Conservation (phyloP, 139 green algal genomes). For the Chlamydomonas asymmetrica region DNA sequence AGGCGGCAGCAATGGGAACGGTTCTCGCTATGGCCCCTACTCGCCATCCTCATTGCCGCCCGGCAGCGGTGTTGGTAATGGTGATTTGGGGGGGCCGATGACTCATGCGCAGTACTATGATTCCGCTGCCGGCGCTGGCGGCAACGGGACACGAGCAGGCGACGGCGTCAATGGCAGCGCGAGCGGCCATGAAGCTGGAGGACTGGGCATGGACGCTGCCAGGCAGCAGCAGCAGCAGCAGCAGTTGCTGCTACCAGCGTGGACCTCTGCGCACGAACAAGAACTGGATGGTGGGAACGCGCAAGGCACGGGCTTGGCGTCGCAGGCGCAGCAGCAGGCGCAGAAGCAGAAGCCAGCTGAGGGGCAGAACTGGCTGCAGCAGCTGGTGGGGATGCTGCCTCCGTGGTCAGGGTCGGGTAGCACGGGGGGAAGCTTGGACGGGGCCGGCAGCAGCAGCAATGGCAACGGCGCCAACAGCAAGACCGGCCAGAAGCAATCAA, state of each 20-base stretch:
- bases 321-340: conserved; percentile 10
- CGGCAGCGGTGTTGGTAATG: too few species aligned
- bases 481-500: too few species aligned
- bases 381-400: background rate
- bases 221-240: conserved; percentile 27
- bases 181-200: background rate
- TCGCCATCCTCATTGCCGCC: too few species aligned
- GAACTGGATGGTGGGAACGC: background rate
- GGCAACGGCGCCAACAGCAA: too few species aligned
- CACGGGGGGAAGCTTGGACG: background rate
- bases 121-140: too few species aligned
- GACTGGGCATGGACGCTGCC: too few species aligned
- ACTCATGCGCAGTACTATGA: too few species aligned
- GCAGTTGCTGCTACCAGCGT: background rate
- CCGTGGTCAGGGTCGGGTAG: background rate
- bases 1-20: too few species aligned
- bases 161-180: background rate
- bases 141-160: background rate
- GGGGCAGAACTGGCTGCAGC: too few species aligned
- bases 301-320: background rate
- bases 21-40: too few species aligned
- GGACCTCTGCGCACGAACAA: background rate
- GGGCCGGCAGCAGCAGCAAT: background rate
- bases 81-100: too few species aligned
- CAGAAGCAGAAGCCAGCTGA: conserved; percentile 1